Evolutionary conservation across 345 rosid species (phyloP), one percentile per base, ranked within the genome.

Genomic region (Cardamine resedifolia): DNA sequence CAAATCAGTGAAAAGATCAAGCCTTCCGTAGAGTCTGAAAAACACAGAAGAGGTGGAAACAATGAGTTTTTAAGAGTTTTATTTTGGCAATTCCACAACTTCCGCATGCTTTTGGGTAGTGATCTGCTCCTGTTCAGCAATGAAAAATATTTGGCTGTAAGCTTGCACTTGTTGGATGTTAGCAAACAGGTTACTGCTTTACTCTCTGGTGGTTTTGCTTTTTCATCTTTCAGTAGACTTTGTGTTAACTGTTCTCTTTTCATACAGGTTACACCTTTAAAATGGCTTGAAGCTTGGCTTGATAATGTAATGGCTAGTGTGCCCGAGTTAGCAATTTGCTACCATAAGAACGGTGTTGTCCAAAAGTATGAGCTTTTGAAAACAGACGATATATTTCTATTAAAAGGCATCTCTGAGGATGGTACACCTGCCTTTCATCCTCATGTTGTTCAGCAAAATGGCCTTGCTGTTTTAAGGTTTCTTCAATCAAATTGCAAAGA

Each of bases 261-360:
- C 15, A 47, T 27, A 55, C 80, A 90, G 98, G 91, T 94, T 51
- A 90, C 97, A 39, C 90, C 98, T 16, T 71, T 90, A 72, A 94
- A 88, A 11, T 94, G 98, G 98, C 96, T 94, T 72, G 98, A 94
- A 69, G 94, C 97, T 65, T 91, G 98, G 98, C 96, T 94, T 66
- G 98, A 94, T 74, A 94, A 94, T 78, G 84, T 94, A 68, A 94
- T 91, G 98, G 96, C 98, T 7, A 91, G 96, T 85, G 98, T 83
- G 68, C 98, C 98, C 20, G 98, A 94, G 84, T 76, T 94, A 73
- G 98, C 98, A 66, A 94, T 94, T 59, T 94, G 98, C 77, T 94
- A 94, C 76, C 98, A 94, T 81, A 80, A 83, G 75, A 82, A 91
- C 58, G 98, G 97, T 73, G 92, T 94, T 77, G 96, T 94, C 57